Base-by-base conservation (phyloP, 768 basidiomycete genomes). In the Mycena vitilis region DNA sequence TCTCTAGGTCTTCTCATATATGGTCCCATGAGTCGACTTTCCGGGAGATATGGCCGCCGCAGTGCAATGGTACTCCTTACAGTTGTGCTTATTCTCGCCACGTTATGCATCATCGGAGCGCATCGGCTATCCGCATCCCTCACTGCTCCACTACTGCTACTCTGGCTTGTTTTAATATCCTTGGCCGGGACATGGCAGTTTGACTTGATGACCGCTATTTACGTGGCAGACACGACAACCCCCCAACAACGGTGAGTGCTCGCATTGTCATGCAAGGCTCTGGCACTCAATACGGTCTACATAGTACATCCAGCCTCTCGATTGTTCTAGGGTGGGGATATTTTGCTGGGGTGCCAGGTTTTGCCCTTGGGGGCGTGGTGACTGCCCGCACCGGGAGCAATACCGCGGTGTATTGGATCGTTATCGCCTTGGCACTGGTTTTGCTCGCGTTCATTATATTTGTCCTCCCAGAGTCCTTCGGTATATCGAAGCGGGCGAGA, bases 401-500 rank as follows among this genome's bases (percentile, higher is more conserved):
- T 34, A 62, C 49, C 13, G 49, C 60, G 0, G 51, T 62, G n/a
- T 62, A 53, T n/a, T 62, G 60, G 60, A 13, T 23, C 18, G 60
- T 62, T 9, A 52, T 62, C 51, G 23, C n/a, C 15, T 18, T 62
- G 6, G 49, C 60, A 23, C 18, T 62, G 18, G 11, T 48, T 44
- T 34, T 62, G 38, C 49, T 62, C 16, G 51, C 38, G 1, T 62
- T 37, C 49, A 53, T 62, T 51, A 9, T 6, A 10, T 53, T 62
- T 11, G 12, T 53, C 25, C 60, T 62, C 18, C 60, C 60, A 13
- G 60, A 62, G 37, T 62, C 60, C 18, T 62, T 62, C 16, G 60
- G 53, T 23, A 30, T 4, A 25, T 13, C 38, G 5, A 62, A 36
- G 20, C 49, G 60, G 13, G 20, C 9, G 49, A 52, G 23, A 16